Percentiles rank a stretch among this genome's conserved stretches.
Evolutionary conservation across 352 stramenopile species (phyloP).

Genomic region (Phytophthora crassamura): DNA sequence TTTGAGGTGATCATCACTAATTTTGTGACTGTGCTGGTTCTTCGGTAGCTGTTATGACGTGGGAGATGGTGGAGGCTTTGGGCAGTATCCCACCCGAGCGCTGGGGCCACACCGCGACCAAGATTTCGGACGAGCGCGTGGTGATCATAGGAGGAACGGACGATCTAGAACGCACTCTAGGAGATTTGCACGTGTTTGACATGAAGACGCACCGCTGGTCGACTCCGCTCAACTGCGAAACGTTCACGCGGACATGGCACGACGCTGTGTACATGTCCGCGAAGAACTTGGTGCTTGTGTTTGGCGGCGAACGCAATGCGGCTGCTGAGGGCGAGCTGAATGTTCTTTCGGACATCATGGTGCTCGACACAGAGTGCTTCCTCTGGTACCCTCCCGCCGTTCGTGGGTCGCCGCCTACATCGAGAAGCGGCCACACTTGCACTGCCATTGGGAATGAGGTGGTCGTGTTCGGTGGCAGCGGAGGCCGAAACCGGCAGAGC

Average conservation of each 20-base stretch:
- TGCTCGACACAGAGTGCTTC: conserved; percentile 95
- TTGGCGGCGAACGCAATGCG: conserved; percentile 89
- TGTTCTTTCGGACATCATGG: conserved; percentile 86
- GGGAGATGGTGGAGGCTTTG: conserved; percentile 48
- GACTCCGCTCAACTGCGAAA: conserved; percentile 90
- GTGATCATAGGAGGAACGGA: conserved; percentile 93
- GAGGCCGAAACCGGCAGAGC: conserved; percentile 74
- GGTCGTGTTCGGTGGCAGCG: conserved; percentile 81
- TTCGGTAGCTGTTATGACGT: conserved; percentile 33
- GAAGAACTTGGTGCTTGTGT: conserved; percentile 92
- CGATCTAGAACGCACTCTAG: conserved; percentile 83
- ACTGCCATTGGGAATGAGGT: conserved; percentile 79
- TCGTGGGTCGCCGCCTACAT: conserved; percentile 63
- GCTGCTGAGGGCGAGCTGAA: conserved; percentile 67
- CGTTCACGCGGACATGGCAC: conserved; percentile 91
- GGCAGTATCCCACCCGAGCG: conserved; percentile 55
- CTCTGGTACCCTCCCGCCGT: conserved; percentile 93
- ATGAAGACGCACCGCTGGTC: conserved; percentile 77
- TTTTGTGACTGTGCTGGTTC: not conserved
- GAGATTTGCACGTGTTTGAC: conserved; percentile 90
- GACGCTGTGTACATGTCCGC: conserved; percentile 88
- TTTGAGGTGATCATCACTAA: too few relatives aligned
- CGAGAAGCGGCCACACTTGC: conserved; percentile 78
- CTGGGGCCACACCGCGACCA: conserved; percentile 92
- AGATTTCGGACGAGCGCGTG: conserved; percentile 86